These are phyloP conservation scores for Nemania diffusa DNA, from an alignment of 2,329 filamentous ascomycete genomes.

Conservation along the genomic window DNA sequence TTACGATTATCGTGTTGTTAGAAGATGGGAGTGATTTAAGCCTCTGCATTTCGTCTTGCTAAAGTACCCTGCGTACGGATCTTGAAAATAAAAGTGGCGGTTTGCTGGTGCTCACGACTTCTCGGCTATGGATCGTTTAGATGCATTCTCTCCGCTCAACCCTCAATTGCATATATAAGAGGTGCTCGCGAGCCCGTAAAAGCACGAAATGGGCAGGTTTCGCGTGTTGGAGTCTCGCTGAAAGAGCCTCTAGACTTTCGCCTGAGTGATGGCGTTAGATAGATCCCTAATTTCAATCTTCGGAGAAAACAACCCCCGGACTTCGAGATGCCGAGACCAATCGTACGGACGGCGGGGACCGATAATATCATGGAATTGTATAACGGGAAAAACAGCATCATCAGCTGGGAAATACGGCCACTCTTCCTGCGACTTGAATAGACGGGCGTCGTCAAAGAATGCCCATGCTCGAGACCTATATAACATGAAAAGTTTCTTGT, in stretches of 20 bases:
- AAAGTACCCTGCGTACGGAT: too few relatives aligned
- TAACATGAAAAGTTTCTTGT: neutral
- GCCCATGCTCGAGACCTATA: conserved; percentile 9
- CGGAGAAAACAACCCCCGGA: neutral
- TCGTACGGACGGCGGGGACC: neutral
- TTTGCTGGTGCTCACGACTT: conserved; percentile 4
- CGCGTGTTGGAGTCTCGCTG: conserved; percentile 2
- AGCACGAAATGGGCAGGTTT: conserved; percentile 6
- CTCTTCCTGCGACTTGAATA: neutral
- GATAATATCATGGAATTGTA: conserved; percentile 9
- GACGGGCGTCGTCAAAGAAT: neutral
- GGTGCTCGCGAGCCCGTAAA: conserved; percentile 4
- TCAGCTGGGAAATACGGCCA: conserved; percentile 1
- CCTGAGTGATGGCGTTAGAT: conserved; percentile 6
- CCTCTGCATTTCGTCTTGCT: too few relatives aligned
- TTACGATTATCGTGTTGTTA: too few relatives aligned
- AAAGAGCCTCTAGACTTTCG: conserved; percentile 5
- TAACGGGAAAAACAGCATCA: neutral
- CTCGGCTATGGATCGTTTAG: conserved; percentile 2
- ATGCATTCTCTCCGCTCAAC: conserved; percentile 2
- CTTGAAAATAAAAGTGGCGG: neutral
- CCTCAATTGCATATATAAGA: conserved; percentile 7
- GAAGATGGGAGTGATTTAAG: too few relatives aligned
- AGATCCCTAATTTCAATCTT: conserved; percentile 7
- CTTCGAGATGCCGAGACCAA: neutral